Evolutionary conservation across 495 filamentous ascomycete species (phyloP).

Genomic region (Neurospora tetrasperma): DNA sequence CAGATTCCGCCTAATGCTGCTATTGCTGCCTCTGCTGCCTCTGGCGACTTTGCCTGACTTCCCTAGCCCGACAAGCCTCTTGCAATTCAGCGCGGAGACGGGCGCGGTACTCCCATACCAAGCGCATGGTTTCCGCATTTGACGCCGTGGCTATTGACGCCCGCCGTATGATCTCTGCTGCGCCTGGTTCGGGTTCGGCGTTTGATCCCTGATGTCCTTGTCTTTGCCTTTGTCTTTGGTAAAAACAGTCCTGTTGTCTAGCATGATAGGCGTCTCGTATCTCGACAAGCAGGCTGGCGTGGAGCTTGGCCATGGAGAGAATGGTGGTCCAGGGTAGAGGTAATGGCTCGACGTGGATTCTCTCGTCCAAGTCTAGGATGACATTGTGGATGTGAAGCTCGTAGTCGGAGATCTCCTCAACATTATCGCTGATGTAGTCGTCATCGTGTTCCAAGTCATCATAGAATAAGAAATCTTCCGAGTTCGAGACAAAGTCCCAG

Average conservation of each 20-base stretch:
- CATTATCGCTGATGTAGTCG: too few species aligned
- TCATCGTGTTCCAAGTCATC: too few species aligned
- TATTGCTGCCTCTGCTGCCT: not conserved
- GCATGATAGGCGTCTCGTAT: not conserved
- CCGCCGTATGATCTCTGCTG: too few species aligned
- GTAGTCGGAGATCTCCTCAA: not conserved
- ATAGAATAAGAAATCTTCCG: too few species aligned
- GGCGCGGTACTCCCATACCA: not conserved
- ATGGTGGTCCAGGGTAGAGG: not conserved
- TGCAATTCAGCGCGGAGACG: not conserved
- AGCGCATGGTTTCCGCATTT: too few species aligned
- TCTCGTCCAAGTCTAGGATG: rapidly evolving
- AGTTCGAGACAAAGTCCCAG: too few species aligned
- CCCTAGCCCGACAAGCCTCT: not conserved
- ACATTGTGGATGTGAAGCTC: not conserved
- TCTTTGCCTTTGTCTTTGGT: too few species aligned
- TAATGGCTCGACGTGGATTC: not conserved
- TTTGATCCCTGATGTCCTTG: too few species aligned
- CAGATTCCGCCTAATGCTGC: not conserved
- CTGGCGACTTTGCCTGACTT: not conserved
- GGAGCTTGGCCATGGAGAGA: not conserved
- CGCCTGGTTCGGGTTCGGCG: too few species aligned
- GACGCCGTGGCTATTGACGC: too few species aligned
- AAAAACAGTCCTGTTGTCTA: not conserved
- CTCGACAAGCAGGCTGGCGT: not conserved